A percentile compares a stretch with the other conserved stretches of the same genome.
Evolutionary conservation across 2,329 filamentous ascomycete genomes (phyloP).

Genomic region (Conoideocrella luteorostrata): DNA sequence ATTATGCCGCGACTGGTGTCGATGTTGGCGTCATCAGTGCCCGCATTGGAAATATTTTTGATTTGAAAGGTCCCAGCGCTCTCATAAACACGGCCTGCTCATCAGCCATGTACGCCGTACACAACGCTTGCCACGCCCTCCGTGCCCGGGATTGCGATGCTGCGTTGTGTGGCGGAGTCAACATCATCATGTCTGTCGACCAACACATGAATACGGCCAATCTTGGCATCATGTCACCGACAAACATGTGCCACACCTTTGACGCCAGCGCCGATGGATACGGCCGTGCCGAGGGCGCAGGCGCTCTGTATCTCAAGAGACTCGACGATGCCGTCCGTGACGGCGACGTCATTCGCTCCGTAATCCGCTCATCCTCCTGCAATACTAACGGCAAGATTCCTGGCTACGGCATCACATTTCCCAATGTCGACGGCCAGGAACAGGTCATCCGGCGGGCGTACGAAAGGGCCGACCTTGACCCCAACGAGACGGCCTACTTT

Average conservation of each 20-base stretch:
- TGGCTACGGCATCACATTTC: constrained; percentile 9
- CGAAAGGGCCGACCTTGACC: neutral
- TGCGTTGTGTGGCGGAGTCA: constrained; percentile 29
- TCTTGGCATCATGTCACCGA: constrained; percentile 15
- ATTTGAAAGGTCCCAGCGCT: neutral
- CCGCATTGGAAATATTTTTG: neutral
- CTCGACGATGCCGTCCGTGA: constrained; percentile 21
- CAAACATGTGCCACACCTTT: constrained; percentile 25
- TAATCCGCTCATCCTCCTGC: no score
- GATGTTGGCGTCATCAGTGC: no score
- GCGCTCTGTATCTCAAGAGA: constrained; percentile 25
- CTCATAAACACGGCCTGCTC: constrained; percentile 31
- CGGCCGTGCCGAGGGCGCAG: constrained; percentile 24
- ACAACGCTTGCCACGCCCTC: constrained; percentile 19
- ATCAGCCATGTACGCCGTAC: constrained; percentile 22
- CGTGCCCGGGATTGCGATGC: constrained; percentile 23
- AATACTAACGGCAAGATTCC: no score
- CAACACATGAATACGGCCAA: no score
- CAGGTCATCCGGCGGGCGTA: neutral
- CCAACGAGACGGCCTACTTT: constrained; percentile 11
- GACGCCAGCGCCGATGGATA: constrained; percentile 28
- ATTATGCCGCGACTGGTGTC: neutral
- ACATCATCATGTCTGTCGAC: constrained; percentile 26
- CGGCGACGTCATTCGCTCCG: constrained; percentile 16
- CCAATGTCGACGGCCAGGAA: constrained; percentile 15